These are phyloP conservation scores for Glonium stellatum DNA, from an alignment of 495 filamentous ascomycete genomes.

Conservation along the genomic window DNA sequence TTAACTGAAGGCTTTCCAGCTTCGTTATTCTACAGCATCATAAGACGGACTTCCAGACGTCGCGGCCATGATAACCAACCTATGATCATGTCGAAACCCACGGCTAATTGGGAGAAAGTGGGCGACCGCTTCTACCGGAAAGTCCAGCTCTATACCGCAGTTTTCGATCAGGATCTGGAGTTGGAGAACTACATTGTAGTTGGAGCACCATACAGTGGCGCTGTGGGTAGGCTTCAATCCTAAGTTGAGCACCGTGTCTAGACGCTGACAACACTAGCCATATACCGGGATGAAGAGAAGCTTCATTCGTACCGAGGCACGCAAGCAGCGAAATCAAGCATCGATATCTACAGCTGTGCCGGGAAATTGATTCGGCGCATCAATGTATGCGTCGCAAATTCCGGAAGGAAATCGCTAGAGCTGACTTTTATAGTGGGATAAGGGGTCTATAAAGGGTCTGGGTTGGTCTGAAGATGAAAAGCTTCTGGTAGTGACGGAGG, in stretches of 20 bases:
- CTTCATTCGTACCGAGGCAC: conserved; percentile 67
- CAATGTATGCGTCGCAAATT: conserved; percentile 40
- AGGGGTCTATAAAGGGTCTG: conserved; percentile 77
- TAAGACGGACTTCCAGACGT: background rate
- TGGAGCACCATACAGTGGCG: conserved; percentile 91
- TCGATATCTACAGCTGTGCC: conserved; percentile 90
- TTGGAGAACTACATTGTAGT: conserved; percentile 89
- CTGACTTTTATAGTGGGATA: conserved; percentile 65
- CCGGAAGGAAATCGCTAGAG: background rate
- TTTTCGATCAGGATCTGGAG: conserved; percentile 89
- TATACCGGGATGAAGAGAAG: conserved; percentile 83
- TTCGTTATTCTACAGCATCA: background rate
- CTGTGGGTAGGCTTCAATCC: conserved; percentile 59
- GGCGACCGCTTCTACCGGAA: conserved; percentile 93
- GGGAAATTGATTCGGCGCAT: conserved; percentile 74
- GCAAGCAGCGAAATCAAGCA: conserved; percentile 68
- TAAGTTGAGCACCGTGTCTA: background rate
- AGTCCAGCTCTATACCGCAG: conserved; percentile 78
- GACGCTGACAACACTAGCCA: conserved; percentile 46
- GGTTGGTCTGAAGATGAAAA: conserved; percentile 98
- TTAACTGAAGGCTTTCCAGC: background rate
- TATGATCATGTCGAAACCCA: conserved; percentile 51
- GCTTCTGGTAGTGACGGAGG: conserved; percentile 77
- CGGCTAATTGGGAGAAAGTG: conserved; percentile 86
- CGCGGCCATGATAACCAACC: conserved; percentile 6